phyloP scores from a whole-genome alignment of 306 rosid species.

The Begonia peltatifolia region DNA sequence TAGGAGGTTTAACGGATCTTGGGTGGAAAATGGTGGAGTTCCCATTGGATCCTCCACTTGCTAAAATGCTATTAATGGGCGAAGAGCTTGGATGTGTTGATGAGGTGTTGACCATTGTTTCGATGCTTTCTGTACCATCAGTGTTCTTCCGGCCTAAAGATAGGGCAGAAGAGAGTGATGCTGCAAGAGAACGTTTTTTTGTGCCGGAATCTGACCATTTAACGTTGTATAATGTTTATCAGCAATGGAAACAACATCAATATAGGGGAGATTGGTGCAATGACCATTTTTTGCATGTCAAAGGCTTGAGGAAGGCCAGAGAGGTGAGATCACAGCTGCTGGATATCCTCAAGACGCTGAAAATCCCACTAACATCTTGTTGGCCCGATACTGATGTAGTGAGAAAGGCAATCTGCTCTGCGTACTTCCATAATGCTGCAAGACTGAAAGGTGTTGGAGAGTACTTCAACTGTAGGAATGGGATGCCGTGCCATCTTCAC shows the following conservation, averaged over 20 bases:
- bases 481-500: conserved; percentile 94
- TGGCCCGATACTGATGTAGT: conserved; percentile 84
- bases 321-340: conserved; percentile 91
- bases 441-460: conserved; percentile 92
- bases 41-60: conserved; percentile 94
- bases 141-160: conserved; percentile 97
- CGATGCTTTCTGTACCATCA: conserved; percentile 97
- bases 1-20: conserved; percentile 73
- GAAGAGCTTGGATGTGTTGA: conserved; percentile 64
- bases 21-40: conserved; percentile 99
- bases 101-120: conserved; percentile 84
- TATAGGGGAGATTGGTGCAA: conserved; percentile 97
- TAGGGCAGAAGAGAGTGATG: conserved; percentile 93
- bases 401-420: conserved; percentile 86
- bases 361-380: conserved; percentile 58
- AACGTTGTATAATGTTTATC: conserved; percentile 82
- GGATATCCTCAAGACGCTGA: conserved; percentile 79
- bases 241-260: conserved; percentile 94
- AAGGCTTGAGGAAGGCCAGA: conserved; percentile 85
- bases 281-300: conserved; percentile 84
- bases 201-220: conserved; percentile 91
- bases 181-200: conserved; percentile 86
- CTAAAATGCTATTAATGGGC: conserved; percentile 95
- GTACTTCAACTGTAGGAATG: conserved; percentile 72
- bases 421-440: conserved; percentile 87